Conservation (phyloP, 345 rosid genomes). For the Eucalyptus albens region DNA sequence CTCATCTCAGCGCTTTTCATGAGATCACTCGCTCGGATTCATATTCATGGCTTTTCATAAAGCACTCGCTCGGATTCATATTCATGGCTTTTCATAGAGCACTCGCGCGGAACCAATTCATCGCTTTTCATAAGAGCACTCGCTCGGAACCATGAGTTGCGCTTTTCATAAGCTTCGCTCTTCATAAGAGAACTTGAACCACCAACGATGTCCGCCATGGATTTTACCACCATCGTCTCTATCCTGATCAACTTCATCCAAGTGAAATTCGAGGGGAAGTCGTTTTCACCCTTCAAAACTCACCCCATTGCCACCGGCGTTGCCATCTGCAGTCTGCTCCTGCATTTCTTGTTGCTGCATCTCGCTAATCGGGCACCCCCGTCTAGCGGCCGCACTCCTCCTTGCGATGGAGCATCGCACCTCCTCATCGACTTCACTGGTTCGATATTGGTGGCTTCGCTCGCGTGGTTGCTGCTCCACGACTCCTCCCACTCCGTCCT, state of each 20-base stretch:
- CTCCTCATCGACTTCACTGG: background rate
- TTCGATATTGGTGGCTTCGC: background rate
- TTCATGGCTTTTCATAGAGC: no score
- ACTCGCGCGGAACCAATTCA: no score
- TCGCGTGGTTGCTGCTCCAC: background rate
- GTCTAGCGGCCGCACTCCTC: no score
- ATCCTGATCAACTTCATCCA: background rate
- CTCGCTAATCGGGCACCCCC: background rate
- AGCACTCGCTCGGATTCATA: no score
- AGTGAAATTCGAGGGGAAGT: background rate
- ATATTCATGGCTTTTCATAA: no score
- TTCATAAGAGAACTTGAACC: no score
- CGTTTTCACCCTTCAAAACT: background rate
- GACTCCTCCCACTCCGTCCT: background rate
- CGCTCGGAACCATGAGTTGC: no score
- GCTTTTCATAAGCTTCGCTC: no score
- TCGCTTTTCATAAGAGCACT: no score
- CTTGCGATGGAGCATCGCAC: background rate
- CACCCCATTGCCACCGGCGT: accelerated
- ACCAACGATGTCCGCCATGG: no score
- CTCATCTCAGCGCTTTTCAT: no score
- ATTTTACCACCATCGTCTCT: background rate
- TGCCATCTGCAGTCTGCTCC: background rate
- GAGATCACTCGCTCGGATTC: no score
- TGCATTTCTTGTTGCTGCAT: background rate